These are phyloP conservation scores for Stachybotrys echinatus DNA, from an alignment of 2,329 filamentous ascomycete genomes.

Conservation along the genomic window DNA sequence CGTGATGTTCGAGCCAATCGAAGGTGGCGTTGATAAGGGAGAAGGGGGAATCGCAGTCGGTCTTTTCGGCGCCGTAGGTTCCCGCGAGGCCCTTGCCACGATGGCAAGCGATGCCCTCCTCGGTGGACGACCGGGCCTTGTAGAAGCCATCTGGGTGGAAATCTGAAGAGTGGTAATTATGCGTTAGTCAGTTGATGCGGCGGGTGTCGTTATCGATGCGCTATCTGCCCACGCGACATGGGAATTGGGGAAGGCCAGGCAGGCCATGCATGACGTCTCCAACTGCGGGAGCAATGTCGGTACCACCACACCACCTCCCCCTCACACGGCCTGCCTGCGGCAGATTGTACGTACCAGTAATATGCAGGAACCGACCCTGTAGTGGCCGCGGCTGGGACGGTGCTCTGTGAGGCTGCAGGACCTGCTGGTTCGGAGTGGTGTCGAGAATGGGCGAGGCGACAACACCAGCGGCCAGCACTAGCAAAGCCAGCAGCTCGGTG, in stretches of 20 bases:
- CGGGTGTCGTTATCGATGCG: too few species aligned
- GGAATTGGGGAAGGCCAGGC: too few species aligned
- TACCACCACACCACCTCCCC: constrained; percentile 6
- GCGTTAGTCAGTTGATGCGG: too few species aligned
- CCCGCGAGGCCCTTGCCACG: constrained; percentile 71
- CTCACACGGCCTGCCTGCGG: constrained; percentile 4
- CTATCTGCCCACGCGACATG: too few species aligned
- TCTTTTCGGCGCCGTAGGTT: constrained; percentile 76
- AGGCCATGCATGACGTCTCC: too few species aligned
- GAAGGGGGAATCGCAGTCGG: constrained; percentile 81
- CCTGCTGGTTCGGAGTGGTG: constrained; percentile 6
- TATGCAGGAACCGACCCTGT: constrained; percentile 77
- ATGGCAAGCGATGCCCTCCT: constrained; percentile 70
- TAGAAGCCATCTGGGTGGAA: constrained; percentile 90
- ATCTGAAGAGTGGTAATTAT: constrained; percentile 57
- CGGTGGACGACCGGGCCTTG: constrained; percentile 68
- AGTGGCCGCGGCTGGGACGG: constrained; percentile 38
- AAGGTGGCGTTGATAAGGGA: constrained; percentile 83
- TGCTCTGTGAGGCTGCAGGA: constrained; percentile 9
- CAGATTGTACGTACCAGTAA: constrained; percentile 61
- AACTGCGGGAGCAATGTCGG: constrained; percentile 5
- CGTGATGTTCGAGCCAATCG: constrained; percentile 74
- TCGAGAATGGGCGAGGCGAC: constrained; percentile 14
- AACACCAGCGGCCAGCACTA: constrained; percentile 14
- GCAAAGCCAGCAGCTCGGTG: constrained; percentile 1